Evolutionary conservation across 2,329 filamentous ascomycete species (phyloP).

Genomic region (Lizonia empirigonia): DNA sequence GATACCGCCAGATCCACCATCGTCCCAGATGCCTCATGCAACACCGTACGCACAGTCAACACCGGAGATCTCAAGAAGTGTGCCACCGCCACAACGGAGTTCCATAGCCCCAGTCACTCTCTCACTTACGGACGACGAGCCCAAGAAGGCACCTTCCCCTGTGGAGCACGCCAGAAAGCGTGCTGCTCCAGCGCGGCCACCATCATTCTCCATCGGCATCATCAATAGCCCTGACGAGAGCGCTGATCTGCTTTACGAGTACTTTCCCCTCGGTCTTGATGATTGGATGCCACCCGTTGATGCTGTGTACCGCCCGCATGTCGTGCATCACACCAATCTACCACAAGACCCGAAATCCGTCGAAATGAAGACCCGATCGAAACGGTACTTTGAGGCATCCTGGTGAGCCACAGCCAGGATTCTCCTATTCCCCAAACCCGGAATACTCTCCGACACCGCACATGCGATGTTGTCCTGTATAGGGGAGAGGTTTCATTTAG

Average conservation of each 20-base stretch:
- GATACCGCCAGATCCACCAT: slow-evolving; percentile 48
- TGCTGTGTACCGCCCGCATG: slow-evolving; percentile 87
- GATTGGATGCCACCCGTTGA: slow-evolving; percentile 93
- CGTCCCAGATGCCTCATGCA: slow-evolving; percentile 40
- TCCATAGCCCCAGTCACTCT: slow-evolving; percentile 59
- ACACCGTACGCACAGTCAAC: slow-evolving; percentile 59
- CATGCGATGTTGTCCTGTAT: no score
- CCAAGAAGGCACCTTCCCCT: slow-evolving; percentile 48
- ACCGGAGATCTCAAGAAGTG: slow-evolving; percentile 55
- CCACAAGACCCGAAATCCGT: slow-evolving; percentile 55
- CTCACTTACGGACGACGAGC: slow-evolving; percentile 62
- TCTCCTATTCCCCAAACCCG: neutral
- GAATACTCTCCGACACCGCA: neutral
- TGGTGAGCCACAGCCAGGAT: slow-evolving; percentile 13
- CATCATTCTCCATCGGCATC: slow-evolving; percentile 54
- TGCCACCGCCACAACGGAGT: slow-evolving; percentile 47
- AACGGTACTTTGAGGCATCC: slow-evolving; percentile 57
- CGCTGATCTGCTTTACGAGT: slow-evolving; percentile 87
- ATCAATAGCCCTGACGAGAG: slow-evolving; percentile 73
- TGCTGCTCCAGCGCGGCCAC: slow-evolving; percentile 49
- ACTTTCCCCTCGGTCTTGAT: slow-evolving; percentile 88
- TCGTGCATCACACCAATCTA: slow-evolving; percentile 81
- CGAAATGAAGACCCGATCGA: slow-evolving; percentile 51
- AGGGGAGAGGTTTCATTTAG: neutral
- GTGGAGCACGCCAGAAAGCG: slow-evolving; percentile 43